phyloP scores from a whole-genome alignment of 768 basidiomycete species.

The Leccinum arenicola region DNA sequence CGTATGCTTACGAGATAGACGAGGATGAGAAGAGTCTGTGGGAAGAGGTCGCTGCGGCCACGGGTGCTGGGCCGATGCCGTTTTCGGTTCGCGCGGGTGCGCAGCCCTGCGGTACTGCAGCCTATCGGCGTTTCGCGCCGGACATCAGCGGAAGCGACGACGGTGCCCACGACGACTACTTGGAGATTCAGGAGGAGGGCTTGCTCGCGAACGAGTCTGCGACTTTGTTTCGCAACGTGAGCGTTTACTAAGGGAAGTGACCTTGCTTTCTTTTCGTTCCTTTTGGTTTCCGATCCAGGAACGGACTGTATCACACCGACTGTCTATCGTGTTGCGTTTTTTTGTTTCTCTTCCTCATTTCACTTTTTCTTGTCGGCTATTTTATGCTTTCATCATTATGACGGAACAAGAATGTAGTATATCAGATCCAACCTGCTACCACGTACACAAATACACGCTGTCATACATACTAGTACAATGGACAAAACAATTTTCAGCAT shows the following conservation, averaged over 20 bases:
- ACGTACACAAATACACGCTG: neutral
- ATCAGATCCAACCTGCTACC: neutral
- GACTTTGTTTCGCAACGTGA: conserved; percentile 20
- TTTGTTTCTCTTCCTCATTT: neutral
- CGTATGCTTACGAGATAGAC: conserved; percentile 18
- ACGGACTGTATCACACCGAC: neutral
- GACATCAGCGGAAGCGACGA: conserved; percentile 2
- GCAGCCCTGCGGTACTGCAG: conserved; percentile 6
- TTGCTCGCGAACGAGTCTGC: conserved; percentile 19
- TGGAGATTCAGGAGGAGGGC: conserved; percentile 18
- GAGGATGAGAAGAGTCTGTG: conserved; percentile 30
- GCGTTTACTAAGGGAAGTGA: conserved; percentile 15
- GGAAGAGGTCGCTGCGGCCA: conserved; percentile 28
- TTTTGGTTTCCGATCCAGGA: neutral
- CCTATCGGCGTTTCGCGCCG: neutral
- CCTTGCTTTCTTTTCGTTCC: neutral
- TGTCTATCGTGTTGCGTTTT: neutral
- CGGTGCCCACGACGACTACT: conserved; percentile 1
- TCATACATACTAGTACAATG: conserved; percentile 7
- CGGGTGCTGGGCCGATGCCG: conserved; percentile 10
- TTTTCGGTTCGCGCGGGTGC: conserved; percentile 16
- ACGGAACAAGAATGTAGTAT: conserved; percentile 15
- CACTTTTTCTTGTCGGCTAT: conserved; percentile 11
- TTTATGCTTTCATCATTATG: conserved; percentile 23
- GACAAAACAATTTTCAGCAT: neutral